Conservation (phyloP, 768 basidiomycete genomes). For the Mycena indigotica region DNA sequence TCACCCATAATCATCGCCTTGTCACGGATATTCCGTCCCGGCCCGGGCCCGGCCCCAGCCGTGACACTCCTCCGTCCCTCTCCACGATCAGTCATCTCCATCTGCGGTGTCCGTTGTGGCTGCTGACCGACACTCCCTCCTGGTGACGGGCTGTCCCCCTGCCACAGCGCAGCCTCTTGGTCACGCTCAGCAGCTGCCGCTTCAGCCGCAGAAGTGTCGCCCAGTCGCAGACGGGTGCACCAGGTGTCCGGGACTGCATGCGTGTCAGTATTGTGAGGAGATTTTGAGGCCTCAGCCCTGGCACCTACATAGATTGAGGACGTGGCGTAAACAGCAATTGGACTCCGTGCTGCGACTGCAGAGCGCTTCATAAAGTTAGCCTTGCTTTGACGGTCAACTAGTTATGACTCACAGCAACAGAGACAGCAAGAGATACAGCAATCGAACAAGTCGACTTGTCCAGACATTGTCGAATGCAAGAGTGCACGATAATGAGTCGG, state of each 20-base stretch:
- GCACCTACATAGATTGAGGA: background rate
- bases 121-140: background rate
- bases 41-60: background rate
- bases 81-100: background rate
- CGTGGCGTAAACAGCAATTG: background rate
- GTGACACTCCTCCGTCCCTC: background rate
- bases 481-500: too few species aligned
- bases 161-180: background rate
- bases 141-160: background rate
- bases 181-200: background rate
- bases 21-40: background rate
- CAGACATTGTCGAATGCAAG: background rate
- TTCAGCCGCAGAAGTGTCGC: background rate
- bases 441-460: background rate
- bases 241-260: background rate
- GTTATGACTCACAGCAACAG: background rate
- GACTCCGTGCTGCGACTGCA: background rate
- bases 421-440: background rate
- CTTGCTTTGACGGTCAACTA: background rate
- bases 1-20: slow-evolving; percentile 1
- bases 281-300: background rate
- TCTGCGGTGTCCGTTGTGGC: background rate
- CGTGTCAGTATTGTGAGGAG: background rate
- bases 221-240: background rate
- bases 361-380: background rate